These are phyloP conservation scores for Aspergillus sojae DNA, from an alignment of 2,329 filamentous ascomycete species.

Conservation along the genomic window DNA sequence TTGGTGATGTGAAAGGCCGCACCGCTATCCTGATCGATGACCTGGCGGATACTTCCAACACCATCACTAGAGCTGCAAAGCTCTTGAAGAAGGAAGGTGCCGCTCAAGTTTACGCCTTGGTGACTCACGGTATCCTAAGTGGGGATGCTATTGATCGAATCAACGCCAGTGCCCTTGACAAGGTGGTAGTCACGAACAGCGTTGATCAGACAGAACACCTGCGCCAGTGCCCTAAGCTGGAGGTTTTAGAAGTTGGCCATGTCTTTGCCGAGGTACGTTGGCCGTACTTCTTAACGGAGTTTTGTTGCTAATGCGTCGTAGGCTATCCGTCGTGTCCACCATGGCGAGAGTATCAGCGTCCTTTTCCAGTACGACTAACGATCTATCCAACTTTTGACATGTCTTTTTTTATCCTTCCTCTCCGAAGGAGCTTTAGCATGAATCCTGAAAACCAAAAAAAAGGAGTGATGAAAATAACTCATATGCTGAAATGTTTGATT, in stretches of 20 bases:
- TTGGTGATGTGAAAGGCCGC: slow-evolving; percentile 79
- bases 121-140: slow-evolving; percentile 93
- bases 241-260: slow-evolving; percentile 83
- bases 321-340: slow-evolving; percentile 92
- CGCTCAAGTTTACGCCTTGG: slow-evolving; percentile 83
- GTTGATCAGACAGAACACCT: slow-evolving; percentile 86
- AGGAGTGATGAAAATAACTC: slow-evolving; percentile 22
- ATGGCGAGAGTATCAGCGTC: slow-evolving; percentile 96
- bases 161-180: slow-evolving; percentile 90
- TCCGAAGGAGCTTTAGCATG: slow-evolving; percentile 11
- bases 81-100: slow-evolving; percentile 92
- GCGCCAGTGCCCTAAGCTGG: slow-evolving; percentile 78
- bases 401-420: slow-evolving; percentile 12
- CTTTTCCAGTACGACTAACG: slow-evolving; percentile 80
- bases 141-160: slow-evolving; percentile 93
- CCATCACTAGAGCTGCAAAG: slow-evolving; percentile 93
- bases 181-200: slow-evolving; percentile 92
- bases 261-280: slow-evolving; percentile 80
- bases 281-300: slow-evolving; percentile 1
- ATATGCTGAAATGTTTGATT: slow-evolving; percentile 15
- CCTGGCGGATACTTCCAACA: slow-evolving; percentile 93
- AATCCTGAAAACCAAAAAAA: slow-evolving; percentile 24
- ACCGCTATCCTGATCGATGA: slow-evolving; percentile 93
- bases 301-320: slow-evolving; percentile 40
- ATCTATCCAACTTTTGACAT: slow-evolving; percentile 6